Conservation (phyloP, 2,329 filamentous ascomycete genomes). For the Phaeoacremonium minimum region DNA sequence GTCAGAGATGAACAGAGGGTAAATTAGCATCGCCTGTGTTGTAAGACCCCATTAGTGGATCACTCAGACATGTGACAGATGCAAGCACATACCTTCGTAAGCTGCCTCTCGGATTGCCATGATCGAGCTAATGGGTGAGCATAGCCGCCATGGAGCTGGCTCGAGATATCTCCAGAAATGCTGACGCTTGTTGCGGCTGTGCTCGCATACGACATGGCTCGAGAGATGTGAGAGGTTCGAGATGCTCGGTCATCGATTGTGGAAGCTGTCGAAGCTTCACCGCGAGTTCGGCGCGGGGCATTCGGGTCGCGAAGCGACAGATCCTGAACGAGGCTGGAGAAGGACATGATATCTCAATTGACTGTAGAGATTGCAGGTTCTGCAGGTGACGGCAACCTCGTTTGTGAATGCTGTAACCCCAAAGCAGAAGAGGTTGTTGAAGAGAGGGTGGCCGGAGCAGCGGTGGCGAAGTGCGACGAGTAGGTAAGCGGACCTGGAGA, state of each 20-base stretch:
- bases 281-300: constrained; percentile 40
- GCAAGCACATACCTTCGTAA: constrained; percentile 87
- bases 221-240: constrained; percentile 56
- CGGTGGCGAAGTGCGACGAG: too few relatives aligned
- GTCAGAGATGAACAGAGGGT: constrained; percentile 94
- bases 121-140: constrained; percentile 73
- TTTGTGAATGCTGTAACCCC: too few relatives aligned
- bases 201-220: constrained; percentile 62
- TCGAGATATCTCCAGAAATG: constrained; percentile 72
- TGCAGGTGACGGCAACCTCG: too few relatives aligned
- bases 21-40: constrained; percentile 90
- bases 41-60: constrained; percentile 4
- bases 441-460: too few relatives aligned
- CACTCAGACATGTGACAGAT: constrained; percentile 12
- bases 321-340: constrained; percentile 64
- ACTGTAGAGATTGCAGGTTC: too few relatives aligned
- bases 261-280: constrained; percentile 41
- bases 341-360: constrained; percentile 47
- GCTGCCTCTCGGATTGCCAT: constrained; percentile 80
- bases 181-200: constrained; percentile 65
- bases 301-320: constrained; percentile 54
- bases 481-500: too few relatives aligned
- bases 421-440: too few relatives aligned
- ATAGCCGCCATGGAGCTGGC: constrained; percentile 80
- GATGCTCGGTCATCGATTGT: constrained; percentile 58